Conservation (phyloP, 129 eudicot genomes). For the Calendula officinalis region DNA sequence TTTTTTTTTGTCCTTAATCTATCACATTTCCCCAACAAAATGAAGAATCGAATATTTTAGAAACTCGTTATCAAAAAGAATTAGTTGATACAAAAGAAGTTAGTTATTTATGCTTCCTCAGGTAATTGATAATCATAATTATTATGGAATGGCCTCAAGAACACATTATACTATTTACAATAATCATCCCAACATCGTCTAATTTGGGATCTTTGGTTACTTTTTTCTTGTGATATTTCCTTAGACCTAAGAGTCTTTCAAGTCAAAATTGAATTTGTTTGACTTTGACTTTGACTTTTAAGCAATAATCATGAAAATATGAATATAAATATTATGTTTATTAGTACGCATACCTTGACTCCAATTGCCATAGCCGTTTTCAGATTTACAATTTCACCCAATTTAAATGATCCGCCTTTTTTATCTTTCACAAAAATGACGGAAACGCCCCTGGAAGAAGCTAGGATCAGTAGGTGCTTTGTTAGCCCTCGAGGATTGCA, state of each 20-base stretch:
- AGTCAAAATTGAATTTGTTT: not conserved
- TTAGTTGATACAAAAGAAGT: too few relatives aligned
- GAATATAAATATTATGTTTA: not conserved
- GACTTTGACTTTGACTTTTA: not conserved
- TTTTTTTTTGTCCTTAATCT: too few relatives aligned
- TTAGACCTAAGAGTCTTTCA: not conserved
- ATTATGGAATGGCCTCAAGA: too few relatives aligned
- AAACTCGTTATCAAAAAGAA: not conserved
- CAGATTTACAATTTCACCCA: constrained; percentile 70
- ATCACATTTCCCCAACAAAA: too few relatives aligned
- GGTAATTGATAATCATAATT: too few relatives aligned
- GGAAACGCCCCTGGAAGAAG: constrained; percentile 72
- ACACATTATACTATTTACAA: too few relatives aligned
- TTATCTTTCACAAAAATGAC: constrained; percentile 62
- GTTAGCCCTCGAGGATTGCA: constrained; percentile 77
- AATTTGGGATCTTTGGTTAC: not conserved
- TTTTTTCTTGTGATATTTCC: not conserved
- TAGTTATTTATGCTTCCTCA: too few relatives aligned
- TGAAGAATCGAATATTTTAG: not conserved
- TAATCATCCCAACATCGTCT: too few relatives aligned
- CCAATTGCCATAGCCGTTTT: constrained; percentile 88
- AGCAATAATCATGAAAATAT: not conserved
- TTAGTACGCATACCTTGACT: constrained; percentile 44
- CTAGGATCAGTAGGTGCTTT: constrained; percentile 68
- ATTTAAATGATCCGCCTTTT: constrained; percentile 62